Conservation (phyloP, 768 basidiomycete genomes). For the Nidularia sp. region DNA sequence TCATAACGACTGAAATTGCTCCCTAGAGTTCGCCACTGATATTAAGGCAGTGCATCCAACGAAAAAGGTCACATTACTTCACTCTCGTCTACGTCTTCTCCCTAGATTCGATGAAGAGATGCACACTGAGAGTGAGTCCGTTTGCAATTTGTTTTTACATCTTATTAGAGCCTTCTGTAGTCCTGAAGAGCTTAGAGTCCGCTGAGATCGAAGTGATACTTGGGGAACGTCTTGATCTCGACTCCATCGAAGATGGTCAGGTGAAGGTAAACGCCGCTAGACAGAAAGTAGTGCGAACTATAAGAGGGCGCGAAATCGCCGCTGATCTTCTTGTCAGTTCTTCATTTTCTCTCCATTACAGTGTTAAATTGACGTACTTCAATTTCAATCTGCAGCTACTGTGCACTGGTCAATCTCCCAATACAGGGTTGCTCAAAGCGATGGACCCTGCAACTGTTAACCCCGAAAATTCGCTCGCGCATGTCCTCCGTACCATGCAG, state of each 20-base stretch:
- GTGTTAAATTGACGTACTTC: background rate
- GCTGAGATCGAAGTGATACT: conserved; percentile 45
- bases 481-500: conserved; percentile 51
- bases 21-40: conserved; percentile 59
- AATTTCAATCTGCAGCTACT: conserved; percentile 33
- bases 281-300: conserved; percentile 37
- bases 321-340: conserved; percentile 49
- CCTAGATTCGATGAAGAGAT: conserved; percentile 48
- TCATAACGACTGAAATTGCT: background rate
- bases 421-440: conserved; percentile 39
- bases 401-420: conserved; percentile 60
- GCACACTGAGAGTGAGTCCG: conserved; percentile 43
- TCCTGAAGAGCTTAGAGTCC: conserved; percentile 33
- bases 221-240: conserved; percentile 48
- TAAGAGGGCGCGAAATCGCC: conserved; percentile 43
- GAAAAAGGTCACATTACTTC: conserved; percentile 54
- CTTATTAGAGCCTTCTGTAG: conserved; percentile 11
- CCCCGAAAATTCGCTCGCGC: conserved; percentile 30
- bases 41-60: conserved; percentile 49
- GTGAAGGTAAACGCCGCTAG: conserved; percentile 17
- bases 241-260: conserved; percentile 22
- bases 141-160: background rate
- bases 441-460: conserved; percentile 40
- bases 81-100: conserved; percentile 52
- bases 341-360: background rate